Conservation (phyloP, 805 yeast species). For the Candida boleticola region DNA sequence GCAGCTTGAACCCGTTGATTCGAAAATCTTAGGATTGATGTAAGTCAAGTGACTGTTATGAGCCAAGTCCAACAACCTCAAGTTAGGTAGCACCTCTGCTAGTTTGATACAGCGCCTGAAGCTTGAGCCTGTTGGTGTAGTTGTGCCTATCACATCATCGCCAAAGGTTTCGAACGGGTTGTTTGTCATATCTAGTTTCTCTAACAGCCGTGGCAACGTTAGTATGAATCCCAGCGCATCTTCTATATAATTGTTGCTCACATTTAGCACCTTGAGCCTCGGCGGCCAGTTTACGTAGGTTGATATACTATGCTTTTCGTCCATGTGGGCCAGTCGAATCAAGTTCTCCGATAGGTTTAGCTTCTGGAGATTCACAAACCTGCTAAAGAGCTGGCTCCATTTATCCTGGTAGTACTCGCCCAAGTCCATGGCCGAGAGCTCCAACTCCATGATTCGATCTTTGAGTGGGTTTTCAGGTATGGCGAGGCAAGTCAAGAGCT, state of each 20-base stretch:
- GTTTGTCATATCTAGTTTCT: conserved; percentile 19
- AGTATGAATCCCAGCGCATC: conserved; percentile 18
- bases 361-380: conserved; percentile 17
- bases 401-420: conserved; percentile 28
- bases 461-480: conserved; percentile 13
- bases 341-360: conserved; percentile 28
- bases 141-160: neutral
- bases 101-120: too few relatives aligned
- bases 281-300: conserved; percentile 24
- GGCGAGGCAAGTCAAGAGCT: conserved; percentile 23
- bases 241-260: conserved; percentile 25
- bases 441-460: conserved; percentile 18
- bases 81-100: conserved; percentile 16
- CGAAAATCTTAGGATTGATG: conserved; percentile 15
- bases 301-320: neutral
- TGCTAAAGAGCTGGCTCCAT: conserved; percentile 30
- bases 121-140: neutral
- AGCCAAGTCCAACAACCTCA: conserved; percentile 14
- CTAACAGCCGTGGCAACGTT: conserved; percentile 27
- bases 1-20: neutral
- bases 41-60: conserved; percentile 13
- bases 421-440: conserved; percentile 32
- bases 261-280: conserved; percentile 16
- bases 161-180: conserved; percentile 16
- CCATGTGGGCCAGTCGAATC: conserved; percentile 4